Percentiles rank a stretch among this genome's conserved stretches.
phyloP scores from a whole-genome alignment of 495 filamentous ascomycete species.

The Neurospora sp. region DNA sequence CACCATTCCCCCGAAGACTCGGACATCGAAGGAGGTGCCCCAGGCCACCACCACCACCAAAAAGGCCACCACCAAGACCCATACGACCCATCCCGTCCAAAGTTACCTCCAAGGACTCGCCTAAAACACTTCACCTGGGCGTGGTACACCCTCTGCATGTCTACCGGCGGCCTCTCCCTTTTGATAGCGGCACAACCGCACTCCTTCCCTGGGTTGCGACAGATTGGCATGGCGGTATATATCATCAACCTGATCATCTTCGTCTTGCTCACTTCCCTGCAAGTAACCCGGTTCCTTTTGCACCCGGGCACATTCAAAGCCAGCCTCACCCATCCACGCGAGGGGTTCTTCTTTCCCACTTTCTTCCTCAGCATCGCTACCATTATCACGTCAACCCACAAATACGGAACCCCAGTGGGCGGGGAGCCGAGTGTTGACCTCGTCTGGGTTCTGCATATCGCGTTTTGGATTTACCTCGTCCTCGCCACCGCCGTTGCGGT shows the following conservation, averaged over 20 bases:
- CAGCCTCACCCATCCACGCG: conserved; percentile 51
- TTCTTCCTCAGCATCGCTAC: conserved; percentile 54
- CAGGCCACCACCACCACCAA: not conserved
- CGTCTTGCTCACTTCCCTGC: conserved; percentile 37
- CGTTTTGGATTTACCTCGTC: conserved; percentile 45
- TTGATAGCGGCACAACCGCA: conserved; percentile 50
- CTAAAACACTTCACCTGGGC: conserved; percentile 65
- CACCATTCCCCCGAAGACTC: no score
- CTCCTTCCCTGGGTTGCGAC: conserved; percentile 44
- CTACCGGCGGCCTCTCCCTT: conserved; percentile 55
- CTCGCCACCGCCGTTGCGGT: conserved; percentile 36
- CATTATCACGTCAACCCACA: not conserved
- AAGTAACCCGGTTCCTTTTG: conserved; percentile 48
- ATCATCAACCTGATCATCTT: conserved; percentile 56
- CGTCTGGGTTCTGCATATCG: conserved; percentile 28
- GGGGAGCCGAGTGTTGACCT: conserved; percentile 3
- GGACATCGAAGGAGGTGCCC: not conserved
- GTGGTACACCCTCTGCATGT: conserved; percentile 63
- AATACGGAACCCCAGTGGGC: conserved; percentile 42
- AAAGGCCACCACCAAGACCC: not conserved
- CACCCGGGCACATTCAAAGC: conserved; percentile 39
- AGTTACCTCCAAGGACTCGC: conserved; percentile 8
- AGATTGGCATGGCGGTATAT: conserved; percentile 54
- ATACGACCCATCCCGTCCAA: conserved; percentile 3
- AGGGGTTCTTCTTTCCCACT: conserved; percentile 59